A percentile compares a stretch with the other conserved stretches of the same genome.
phyloP scores from a whole-genome alignment of 176 grass and related monocot genomes.

The Aechmea fasciata region DNA sequence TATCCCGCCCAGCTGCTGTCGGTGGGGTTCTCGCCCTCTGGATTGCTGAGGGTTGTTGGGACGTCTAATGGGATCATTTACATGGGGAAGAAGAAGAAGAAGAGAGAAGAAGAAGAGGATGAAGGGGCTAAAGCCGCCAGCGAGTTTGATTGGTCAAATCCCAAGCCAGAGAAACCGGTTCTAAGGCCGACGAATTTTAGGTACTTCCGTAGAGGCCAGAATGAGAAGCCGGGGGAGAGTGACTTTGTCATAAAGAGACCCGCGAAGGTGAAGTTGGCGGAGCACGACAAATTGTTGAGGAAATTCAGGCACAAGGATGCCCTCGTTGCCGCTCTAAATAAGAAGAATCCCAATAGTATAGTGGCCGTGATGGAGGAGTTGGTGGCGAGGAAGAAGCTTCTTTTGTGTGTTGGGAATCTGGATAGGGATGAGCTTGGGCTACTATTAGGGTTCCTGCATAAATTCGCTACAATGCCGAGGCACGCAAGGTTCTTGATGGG shows the following conservation, averaged over 20 bases:
- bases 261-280: conserved; percentile 58
- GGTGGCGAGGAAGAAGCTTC: conserved; percentile 68
- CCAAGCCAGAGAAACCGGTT: conserved; percentile 28
- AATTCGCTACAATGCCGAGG: conserved; percentile 50
- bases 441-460: conserved; percentile 52
- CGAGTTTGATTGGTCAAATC: conserved; percentile 36
- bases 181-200: conserved; percentile 39
- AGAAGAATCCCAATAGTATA: conserved; percentile 36
- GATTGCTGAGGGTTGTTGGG: conserved; percentile 49
- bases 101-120: conserved; percentile 24
- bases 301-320: conserved; percentile 86
- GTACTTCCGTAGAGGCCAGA: conserved; percentile 68
- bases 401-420: conserved; percentile 56
- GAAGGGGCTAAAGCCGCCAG: conserved; percentile 6
- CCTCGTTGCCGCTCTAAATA: conserved; percentile 49
- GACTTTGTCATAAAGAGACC: conserved; percentile 54
- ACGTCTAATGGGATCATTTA: conserved; percentile 68
- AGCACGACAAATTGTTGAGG: conserved; percentile 72
- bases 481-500: conserved; percentile 64
- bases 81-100: conserved; percentile 54
- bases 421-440: conserved; percentile 38
- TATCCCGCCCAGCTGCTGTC: conserved; percentile 60
- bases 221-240: conserved; percentile 47
- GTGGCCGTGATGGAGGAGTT: conserved; percentile 88
- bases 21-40: conserved; percentile 64